A percentile compares a stretch with the other conserved stretches of the same genome.
phyloP scores from a whole-genome alignment of 192 early-diverging fungal genomes.

The Coemansia brasiliensis region DNA sequence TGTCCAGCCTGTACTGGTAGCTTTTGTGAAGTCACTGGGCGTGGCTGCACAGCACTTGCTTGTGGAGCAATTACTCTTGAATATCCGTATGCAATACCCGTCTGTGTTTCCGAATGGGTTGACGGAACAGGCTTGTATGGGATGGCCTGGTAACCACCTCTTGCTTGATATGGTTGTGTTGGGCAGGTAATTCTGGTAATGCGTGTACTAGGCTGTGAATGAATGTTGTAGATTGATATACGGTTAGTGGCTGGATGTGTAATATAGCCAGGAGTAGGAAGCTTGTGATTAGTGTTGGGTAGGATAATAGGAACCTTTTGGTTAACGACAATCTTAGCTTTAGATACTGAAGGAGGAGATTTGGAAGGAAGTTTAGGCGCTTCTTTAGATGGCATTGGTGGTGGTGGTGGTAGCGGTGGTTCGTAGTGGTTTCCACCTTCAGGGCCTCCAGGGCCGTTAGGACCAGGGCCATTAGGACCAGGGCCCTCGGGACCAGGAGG shows the following conservation, averaged over 20 bases:
- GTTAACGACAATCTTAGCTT: slow-evolving; percentile 1
- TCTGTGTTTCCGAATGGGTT: too few relatives aligned
- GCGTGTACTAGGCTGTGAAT: neutral
- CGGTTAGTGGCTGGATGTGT: neutral
- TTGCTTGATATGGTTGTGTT: neutral
- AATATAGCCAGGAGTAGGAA: neutral
- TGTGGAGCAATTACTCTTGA: too few relatives aligned
- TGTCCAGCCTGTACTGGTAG: neutral
- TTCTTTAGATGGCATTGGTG: neutral
- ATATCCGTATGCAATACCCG: too few relatives aligned
- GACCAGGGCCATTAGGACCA: slow-evolving; percentile 6
- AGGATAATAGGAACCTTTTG: slow-evolving; percentile 3
- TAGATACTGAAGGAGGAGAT: neutral
- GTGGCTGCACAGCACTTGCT: neutral
- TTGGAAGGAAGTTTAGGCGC: neutral
- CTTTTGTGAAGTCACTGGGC: neutral
- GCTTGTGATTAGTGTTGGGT: neutral
- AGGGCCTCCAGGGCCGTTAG: slow-evolving; percentile 4
- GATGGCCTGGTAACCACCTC: neutral
- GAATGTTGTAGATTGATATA: slow-evolving; percentile 28
- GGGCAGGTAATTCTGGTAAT: neutral
- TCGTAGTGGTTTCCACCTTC: slow-evolving; percentile 6
- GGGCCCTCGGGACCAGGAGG: slow-evolving; percentile 1
- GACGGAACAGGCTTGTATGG: neutral
- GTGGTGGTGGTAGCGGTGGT: slow-evolving; percentile 17